phyloP scores from a whole-genome alignment of 768 basidiomycete genomes.

The Psilocybe cubensis region DNA sequence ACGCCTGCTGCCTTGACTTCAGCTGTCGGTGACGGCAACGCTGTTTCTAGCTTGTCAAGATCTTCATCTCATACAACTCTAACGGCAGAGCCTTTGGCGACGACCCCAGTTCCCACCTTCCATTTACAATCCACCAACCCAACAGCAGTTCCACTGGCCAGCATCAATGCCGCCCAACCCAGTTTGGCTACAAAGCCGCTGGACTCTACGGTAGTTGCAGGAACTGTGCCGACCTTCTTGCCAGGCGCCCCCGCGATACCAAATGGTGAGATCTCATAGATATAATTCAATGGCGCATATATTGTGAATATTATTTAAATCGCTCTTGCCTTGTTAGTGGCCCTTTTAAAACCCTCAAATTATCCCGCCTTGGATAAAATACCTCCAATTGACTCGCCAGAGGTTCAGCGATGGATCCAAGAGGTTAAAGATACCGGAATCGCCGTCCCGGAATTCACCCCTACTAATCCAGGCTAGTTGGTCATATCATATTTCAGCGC shows the following conservation, averaged over 20 bases:
- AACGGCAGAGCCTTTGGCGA: neutral
- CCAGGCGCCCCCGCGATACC: conserved; percentile 62
- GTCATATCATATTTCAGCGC: conserved; percentile 4
- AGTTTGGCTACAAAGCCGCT: conserved; percentile 49
- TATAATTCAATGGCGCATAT: neutral
- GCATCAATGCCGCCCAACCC: conserved; percentile 47
- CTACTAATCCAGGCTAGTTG: conserved; percentile 44
- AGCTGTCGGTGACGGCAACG: neutral
- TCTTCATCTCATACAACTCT: conserved; percentile 2
- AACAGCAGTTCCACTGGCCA: conserved; percentile 59
- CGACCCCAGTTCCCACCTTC: conserved; percentile 1
- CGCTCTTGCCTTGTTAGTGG: conserved; percentile 34
- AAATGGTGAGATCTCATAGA: conserved; percentile 40
- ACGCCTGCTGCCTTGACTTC: neutral
- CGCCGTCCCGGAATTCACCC: conserved; percentile 55
- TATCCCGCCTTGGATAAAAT: conserved; percentile 70
- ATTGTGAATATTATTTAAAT: neutral
- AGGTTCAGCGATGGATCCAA: conserved; percentile 72
- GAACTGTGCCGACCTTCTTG: conserved; percentile 52
- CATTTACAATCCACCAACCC: conserved; percentile 48
- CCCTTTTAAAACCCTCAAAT: conserved; percentile 47
- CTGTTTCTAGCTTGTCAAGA: neutral
- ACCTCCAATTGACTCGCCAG: conserved; percentile 61
- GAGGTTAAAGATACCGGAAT: conserved; percentile 59
- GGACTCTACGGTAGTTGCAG: conserved; percentile 49